Conservation (phyloP, 140 eudicot genomes). For the Erigeron philadelphicus region DNA sequence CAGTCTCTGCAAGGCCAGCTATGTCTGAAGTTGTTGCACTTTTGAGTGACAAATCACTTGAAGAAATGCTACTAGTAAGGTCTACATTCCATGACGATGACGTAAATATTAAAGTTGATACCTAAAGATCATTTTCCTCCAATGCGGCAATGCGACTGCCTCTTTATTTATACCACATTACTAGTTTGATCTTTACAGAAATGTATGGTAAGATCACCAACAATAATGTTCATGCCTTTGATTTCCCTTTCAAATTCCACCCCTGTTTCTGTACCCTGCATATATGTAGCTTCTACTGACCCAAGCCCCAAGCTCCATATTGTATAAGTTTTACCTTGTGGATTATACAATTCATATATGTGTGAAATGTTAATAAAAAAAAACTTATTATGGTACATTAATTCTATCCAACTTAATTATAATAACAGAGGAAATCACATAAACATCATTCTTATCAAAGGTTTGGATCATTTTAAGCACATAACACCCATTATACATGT, state of each 20-base stretch:
- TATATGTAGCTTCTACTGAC: neutral
- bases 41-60: constrained; percentile 34
- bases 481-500: no score
- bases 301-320: neutral
- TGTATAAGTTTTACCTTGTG: no score
- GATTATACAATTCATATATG: no score
- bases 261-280: neutral
- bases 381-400: no score
- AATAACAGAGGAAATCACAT: no score
- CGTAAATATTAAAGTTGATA: constrained; percentile 22
- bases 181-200: neutral
- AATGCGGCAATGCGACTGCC: constrained; percentile 17
- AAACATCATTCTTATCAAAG: no score
- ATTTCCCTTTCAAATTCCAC: neutral
- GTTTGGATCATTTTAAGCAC: no score
- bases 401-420: no score
- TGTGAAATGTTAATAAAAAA: no score
- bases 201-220: constrained; percentile 5
- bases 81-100: constrained; percentile 25
- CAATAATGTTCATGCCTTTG: neutral
- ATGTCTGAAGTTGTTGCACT: constrained; percentile 40
- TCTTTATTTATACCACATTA: constrained; percentile 6
- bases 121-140: constrained; percentile 10
- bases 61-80: constrained; percentile 23
- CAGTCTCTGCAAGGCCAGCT: constrained; percentile 30